phyloP scores from a whole-genome alignment of 768 basidiomycete genomes.

The Heimioporus sp. region DNA sequence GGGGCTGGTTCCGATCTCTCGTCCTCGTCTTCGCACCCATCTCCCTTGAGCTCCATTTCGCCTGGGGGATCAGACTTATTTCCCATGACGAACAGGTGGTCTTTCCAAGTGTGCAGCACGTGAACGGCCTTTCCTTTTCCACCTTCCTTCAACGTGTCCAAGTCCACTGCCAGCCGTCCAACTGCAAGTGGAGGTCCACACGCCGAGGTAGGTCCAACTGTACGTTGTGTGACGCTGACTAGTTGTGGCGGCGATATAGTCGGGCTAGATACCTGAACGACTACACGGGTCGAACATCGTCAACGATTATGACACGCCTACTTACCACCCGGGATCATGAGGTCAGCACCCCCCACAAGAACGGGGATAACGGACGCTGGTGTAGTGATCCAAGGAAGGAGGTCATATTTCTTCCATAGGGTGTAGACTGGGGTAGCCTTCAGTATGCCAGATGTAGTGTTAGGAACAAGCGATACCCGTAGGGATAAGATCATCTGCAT shows the following conservation, averaged over 20 bases:
- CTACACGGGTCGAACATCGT: slow-evolving; percentile 31
- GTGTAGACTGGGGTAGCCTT: slow-evolving; percentile 54
- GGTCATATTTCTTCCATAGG: slow-evolving; percentile 67
- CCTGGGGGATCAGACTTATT: slow-evolving; percentile 57
- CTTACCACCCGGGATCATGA: slow-evolving; percentile 86
- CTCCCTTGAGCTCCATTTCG: slow-evolving; percentile 26
- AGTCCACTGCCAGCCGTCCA: slow-evolving; percentile 63
- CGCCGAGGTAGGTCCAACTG: slow-evolving; percentile 26
- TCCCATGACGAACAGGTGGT: slow-evolving; percentile 72
- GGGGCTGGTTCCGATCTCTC: slow-evolving; percentile 8
- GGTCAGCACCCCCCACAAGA: slow-evolving; percentile 76
- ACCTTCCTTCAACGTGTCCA: slow-evolving; percentile 44
- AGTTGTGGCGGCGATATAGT: slow-evolving; percentile 47
- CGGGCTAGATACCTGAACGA: slow-evolving; percentile 50
- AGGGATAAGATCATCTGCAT: slow-evolving; percentile 67
- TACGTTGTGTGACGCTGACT: slow-evolving; percentile 59
- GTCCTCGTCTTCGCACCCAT: slow-evolving; percentile 7
- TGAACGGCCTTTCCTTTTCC: slow-evolving; percentile 78
- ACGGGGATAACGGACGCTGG: slow-evolving; percentile 68
- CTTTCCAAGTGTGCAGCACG: slow-evolving; percentile 74
- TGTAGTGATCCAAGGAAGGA: slow-evolving; percentile 72
- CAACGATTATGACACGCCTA: slow-evolving; percentile 1
- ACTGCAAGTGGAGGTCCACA: slow-evolving; percentile 63
- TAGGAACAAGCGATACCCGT: slow-evolving; percentile 39
- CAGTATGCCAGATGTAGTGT: background rate